Evolutionary conservation across 192 early-diverging fungal species (phyloP).

Genomic region (Funneliformis mosseae): DNA sequence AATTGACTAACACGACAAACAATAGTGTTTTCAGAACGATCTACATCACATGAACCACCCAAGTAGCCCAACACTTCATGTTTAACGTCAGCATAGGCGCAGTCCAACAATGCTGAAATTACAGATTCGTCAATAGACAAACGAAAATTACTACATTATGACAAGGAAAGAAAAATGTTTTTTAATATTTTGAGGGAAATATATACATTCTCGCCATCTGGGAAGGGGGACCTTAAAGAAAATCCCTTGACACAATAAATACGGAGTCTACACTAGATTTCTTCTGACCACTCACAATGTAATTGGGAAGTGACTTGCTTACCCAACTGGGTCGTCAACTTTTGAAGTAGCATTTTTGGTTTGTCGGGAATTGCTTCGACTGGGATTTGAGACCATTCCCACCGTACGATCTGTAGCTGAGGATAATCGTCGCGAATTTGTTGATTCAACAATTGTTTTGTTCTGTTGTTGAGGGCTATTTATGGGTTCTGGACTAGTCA

Average conservation of each 20-base stretch:
- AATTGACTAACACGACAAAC: slow-evolving; percentile 28
- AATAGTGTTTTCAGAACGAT: slow-evolving; percentile 1
- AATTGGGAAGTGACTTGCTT: slow-evolving; percentile 33
- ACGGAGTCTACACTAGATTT: not conserved
- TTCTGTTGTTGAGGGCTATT: not conserved
- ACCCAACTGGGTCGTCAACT: slow-evolving; percentile 32
- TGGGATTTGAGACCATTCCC: not conserved
- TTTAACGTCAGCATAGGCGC: slow-evolving; percentile 22
- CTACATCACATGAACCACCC: slow-evolving; percentile 21
- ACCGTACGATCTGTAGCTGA: not conserved
- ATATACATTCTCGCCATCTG: not conserved
- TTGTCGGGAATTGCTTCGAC: not conserved
- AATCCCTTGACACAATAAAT: not conserved
- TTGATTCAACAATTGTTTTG: not conserved
- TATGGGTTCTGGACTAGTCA: not conserved
- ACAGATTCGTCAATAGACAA: slow-evolving; percentile 30
- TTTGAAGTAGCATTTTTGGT: not conserved
- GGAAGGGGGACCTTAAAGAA: not conserved
- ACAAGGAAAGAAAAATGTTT: not conserved
- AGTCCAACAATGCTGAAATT: slow-evolving; percentile 26
- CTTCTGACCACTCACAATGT: slow-evolving; percentile 31
- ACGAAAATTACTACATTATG: slow-evolving; percentile 14
- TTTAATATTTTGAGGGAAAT: not conserved
- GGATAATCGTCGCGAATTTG: not conserved
- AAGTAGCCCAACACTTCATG: slow-evolving; percentile 31